phyloP scores from a whole-genome alignment of 2,329 filamentous ascomycete species.

The Neofusicoccum umdonicola region DNA sequence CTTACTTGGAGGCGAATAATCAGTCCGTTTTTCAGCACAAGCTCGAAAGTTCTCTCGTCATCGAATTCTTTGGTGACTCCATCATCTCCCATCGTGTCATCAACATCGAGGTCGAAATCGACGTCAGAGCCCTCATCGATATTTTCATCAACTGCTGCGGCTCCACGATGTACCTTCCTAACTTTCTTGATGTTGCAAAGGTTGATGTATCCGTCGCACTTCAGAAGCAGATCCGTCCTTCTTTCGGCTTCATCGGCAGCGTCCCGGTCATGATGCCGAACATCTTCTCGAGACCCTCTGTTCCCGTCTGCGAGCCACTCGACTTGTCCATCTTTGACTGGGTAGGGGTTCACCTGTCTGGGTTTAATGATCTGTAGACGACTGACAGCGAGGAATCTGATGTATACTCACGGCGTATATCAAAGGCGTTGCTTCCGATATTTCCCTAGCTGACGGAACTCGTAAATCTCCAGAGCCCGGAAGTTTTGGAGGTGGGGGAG shows the following conservation, averaged over 20 bases:
- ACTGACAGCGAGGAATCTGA: background rate
- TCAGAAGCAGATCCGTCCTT: conserved; percentile 56
- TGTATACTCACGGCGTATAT: conserved; percentile 49
- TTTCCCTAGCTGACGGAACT: conserved; percentile 55
- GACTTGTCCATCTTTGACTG: conserved; percentile 52
- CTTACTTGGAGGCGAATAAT: conserved; percentile 58
- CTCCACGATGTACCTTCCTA: conserved; percentile 54
- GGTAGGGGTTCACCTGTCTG: conserved; percentile 55
- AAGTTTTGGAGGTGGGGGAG: conserved; percentile 59
- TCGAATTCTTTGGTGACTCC: conserved; percentile 54
- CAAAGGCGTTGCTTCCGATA: conserved; percentile 57
- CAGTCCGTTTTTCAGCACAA: conserved; percentile 60
- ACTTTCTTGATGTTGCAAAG: conserved; percentile 57
- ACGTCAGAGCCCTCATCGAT: conserved; percentile 55
- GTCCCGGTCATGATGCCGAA: conserved; percentile 55
- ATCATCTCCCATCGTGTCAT: conserved; percentile 50
- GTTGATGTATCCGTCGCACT: conserved; percentile 65
- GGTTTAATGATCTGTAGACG: background rate
- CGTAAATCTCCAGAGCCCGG: conserved; percentile 41
- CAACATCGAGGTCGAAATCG: conserved; percentile 52
- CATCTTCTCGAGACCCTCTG: conserved; percentile 41
- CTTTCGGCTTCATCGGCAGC: conserved; percentile 59
- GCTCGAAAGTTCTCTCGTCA: conserved; percentile 59
- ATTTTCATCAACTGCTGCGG: conserved; percentile 51
- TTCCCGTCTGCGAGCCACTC: conserved; percentile 53